Evolutionary conservation across 495 filamentous ascomycete species (phyloP).

Genomic region (Penicillium daleae): DNA sequence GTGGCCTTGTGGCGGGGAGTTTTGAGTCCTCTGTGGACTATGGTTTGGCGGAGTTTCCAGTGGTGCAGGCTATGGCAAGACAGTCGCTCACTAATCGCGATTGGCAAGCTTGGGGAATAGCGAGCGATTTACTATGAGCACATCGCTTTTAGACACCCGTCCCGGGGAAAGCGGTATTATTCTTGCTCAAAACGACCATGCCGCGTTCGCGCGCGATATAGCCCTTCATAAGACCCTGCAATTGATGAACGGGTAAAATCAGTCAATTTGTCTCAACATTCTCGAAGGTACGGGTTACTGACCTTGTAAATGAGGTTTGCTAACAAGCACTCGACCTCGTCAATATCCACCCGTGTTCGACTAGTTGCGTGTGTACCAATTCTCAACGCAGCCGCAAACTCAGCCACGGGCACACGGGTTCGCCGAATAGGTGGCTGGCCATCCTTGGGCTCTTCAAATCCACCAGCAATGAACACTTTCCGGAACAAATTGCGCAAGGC

Average conservation of each 20-base stretch:
- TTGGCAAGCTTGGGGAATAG: conserved; percentile 6
- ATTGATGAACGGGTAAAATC: neutral
- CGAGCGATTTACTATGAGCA: neutral
- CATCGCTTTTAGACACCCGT: conserved; percentile 69
- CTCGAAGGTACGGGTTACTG: conserved; percentile 22
- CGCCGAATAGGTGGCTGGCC: conserved; percentile 63
- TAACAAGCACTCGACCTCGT: conserved; percentile 94
- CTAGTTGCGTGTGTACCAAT: conserved; percentile 56
- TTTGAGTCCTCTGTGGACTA: neutral
- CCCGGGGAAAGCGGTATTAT: conserved; percentile 84
- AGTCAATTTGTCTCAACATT: neutral
- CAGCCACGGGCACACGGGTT: conserved; percentile 77
- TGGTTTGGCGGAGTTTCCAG: neutral
- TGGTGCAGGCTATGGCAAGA: neutral
- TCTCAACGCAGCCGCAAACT: conserved; percentile 72
- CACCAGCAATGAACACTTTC: conserved; percentile 83
- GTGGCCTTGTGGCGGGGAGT: neutral
- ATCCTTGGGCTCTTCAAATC: conserved; percentile 74
- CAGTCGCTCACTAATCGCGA: neutral
- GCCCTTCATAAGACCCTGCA: conserved; percentile 90
- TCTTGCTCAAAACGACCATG: conserved; percentile 88
- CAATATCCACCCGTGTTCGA: conserved; percentile 71
- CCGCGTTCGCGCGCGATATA: conserved; percentile 92
- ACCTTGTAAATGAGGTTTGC: conserved; percentile 98
- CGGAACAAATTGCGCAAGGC: conserved; percentile 86